Evolutionary conservation across 768 basidiomycete species (phyloP), one percentile per base, ranked within the genome.

Genomic region (Macrocybe gigantea): DNA sequence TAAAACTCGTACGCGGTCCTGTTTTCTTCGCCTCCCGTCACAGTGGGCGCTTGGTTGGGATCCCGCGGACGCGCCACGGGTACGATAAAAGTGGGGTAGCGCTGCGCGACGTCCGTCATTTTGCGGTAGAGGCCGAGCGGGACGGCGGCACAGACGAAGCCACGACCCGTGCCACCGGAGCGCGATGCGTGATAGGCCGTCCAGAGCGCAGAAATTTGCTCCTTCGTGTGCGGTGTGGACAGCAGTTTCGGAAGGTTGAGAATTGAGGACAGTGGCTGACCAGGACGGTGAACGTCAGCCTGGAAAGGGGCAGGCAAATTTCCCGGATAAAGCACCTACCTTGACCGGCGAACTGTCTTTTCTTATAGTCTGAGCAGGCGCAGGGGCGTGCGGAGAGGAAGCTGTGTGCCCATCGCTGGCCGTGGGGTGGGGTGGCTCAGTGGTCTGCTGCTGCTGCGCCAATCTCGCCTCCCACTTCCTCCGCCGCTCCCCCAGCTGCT

Each of bases 181-280:
- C 88, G 82, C 4, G 87, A 81, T 10, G 80, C 76, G 61, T 98
- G 94, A 59, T 94, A 97, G 0, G 88, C 77, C 3, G 81, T 88
- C 95, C 95, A 98, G 0, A 97, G 73, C 0, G 83, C 75, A 3
- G 84, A 77, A 56, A 99, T 77, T 60, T 90, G 87, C 7, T 78
- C 77, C 5, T 81, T 47, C 2, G 86, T 83, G 61, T 91, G 88
- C 1, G 86, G 79, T 7, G 77, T 75, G 22, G 77, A 69, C 48
- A 88, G 57, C 15, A 94, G 65, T 45, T 81, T 79, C 13, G 80
- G 68, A 9, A 94, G 62, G 63, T 96, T 93, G 55, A 97, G 70
- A 51, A 96, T 84, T 7, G 76, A 80, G 3, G 82, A 78, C 14
- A 98, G 74, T 7, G 93, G 85, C 95, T 97, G 57, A 13, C 14